Conservation (phyloP, 2,329 filamentous ascomycete species). For the Phialemonium atrogriseum region DNA sequence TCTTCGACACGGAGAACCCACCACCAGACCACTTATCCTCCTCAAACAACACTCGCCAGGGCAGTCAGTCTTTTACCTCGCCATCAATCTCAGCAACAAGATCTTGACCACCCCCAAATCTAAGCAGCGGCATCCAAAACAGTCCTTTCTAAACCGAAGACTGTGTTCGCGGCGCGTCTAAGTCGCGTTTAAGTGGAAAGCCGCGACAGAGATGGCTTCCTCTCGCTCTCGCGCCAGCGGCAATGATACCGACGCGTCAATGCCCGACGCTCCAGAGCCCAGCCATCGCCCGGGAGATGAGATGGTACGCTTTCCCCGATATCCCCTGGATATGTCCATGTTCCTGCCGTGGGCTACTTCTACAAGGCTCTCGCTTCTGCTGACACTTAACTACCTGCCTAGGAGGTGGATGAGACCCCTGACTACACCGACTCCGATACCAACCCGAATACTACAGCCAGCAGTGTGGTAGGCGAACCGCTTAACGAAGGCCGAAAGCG, state of each 20-base stretch:
- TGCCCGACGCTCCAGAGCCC: constrained; percentile 49
- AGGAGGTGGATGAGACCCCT: constrained; percentile 58
- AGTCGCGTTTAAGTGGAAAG: constrained; percentile 40
- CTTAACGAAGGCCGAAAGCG: constrained; percentile 71
- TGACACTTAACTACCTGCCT: constrained; percentile 7
- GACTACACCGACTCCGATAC: constrained; percentile 61
- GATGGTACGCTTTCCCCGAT: constrained; percentile 30
- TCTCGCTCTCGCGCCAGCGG: constrained; percentile 43
- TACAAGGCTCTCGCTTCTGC: constrained; percentile 5
- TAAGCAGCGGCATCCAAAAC: background rate
- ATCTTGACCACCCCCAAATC: constrained; percentile 10
- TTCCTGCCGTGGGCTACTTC: background rate
- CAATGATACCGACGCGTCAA: constrained; percentile 53
- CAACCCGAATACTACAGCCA: constrained; percentile 64
- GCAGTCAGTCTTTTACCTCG: background rate
- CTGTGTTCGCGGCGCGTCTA: constrained; percentile 33
- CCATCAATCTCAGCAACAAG: constrained; percentile 2
- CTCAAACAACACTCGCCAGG: constrained; percentile 3
- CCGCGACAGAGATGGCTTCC: constrained; percentile 47
- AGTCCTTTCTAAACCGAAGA: too few species aligned
- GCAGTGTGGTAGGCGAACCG: constrained; percentile 74
- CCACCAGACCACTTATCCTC: constrained; percentile 4
- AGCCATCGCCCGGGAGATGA: constrained; percentile 30
- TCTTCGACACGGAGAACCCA: constrained; percentile 4
- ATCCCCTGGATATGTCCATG: background rate